phyloP scores from a whole-genome alignment of 225 moss, liverwort and hornwort species.

The Thuidium tamariscinum region DNA sequence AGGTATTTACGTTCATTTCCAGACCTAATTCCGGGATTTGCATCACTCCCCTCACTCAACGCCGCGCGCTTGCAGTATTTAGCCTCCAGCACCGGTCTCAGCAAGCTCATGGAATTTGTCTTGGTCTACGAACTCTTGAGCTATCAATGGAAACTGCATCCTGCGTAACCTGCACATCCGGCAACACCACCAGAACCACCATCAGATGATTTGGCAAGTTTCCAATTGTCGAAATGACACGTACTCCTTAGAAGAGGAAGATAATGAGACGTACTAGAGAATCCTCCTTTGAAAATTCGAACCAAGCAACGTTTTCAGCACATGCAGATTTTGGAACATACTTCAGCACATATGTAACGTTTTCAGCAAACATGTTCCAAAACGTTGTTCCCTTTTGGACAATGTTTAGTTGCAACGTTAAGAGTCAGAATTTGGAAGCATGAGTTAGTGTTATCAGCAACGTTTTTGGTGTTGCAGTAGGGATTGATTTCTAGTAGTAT shows the following conservation, averaged over 20 bases:
- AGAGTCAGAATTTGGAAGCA: not conserved
- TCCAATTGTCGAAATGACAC: not conserved
- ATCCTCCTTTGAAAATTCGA: not conserved
- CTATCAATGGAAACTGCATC: constrained; percentile 39
- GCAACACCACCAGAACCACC: not conserved
- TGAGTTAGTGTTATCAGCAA: no score
- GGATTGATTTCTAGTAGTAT: not conserved
- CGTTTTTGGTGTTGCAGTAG: no score
- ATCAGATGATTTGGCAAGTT: not conserved
- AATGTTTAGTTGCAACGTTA: not conserved
- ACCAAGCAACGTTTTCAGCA: no score
- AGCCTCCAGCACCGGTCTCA: not conserved
- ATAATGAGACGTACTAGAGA: not conserved
- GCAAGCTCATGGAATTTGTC: not conserved
- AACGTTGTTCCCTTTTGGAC: not conserved
- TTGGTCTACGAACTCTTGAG: not conserved
- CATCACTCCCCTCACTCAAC: not conserved
- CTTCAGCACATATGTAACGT: not conserved
- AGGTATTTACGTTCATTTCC: not conserved
- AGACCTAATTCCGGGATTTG: not conserved
- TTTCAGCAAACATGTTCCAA: not conserved
- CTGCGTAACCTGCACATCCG: constrained; percentile 24
- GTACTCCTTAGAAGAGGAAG: no score
- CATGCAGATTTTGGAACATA: not conserved
- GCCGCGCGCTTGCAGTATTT: not conserved